Percentiles rank a stretch among this genome's conserved stretches.
Evolutionary conservation across 768 basidiomycete species (phyloP).

Genomic region (Agaricus sinodeliciosus): DNA sequence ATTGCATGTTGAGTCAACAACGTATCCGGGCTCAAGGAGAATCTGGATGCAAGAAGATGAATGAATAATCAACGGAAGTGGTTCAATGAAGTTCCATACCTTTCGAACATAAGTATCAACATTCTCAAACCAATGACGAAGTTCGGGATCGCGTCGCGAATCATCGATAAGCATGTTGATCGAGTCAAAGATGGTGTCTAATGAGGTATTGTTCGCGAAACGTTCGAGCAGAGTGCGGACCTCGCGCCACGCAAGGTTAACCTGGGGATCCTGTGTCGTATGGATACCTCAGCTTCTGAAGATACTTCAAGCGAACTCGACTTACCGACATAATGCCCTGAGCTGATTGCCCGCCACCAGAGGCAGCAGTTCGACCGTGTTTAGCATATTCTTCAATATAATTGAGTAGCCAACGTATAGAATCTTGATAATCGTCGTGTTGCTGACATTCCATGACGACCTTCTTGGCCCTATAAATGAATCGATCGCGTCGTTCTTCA

Average conservation of each 20-base stretch:
- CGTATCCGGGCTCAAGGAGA: slow-evolving; percentile 77
- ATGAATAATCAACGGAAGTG: neutral
- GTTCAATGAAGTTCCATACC: slow-evolving; percentile 30
- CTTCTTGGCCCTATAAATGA: slow-evolving; percentile 92
- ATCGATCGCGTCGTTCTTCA: slow-evolving; percentile 83
- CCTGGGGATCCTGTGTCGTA: slow-evolving; percentile 37
- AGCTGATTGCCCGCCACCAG: slow-evolving; percentile 16
- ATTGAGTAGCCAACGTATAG: slow-evolving; percentile 66
- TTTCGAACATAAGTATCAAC: slow-evolving; percentile 63
- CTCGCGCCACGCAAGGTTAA: slow-evolving; percentile 52
- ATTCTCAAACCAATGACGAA: slow-evolving; percentile 65
- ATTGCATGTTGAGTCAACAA: slow-evolving; percentile 74
- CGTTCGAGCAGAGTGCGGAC: slow-evolving; percentile 84
- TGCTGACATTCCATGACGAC: slow-evolving; percentile 89
- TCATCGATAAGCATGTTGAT: slow-evolving; percentile 69
- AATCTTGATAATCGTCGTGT: slow-evolving; percentile 84
- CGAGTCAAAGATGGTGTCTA: slow-evolving; percentile 65
- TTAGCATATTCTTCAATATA: slow-evolving; percentile 55
- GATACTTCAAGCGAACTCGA: neutral
- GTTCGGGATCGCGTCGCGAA: slow-evolving; percentile 63
- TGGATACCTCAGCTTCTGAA: neutral
- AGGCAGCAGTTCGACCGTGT: slow-evolving; percentile 33
- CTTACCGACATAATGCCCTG: slow-evolving; percentile 21
- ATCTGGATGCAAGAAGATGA: slow-evolving; percentile 29
- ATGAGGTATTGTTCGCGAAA: slow-evolving; percentile 71